Percentiles rank a stretch among this genome's conserved stretches.
These are phyloP conservation scores for Arbutus unedo DNA, from an alignment of 148 eudicot species.

Conservation along the genomic window DNA sequence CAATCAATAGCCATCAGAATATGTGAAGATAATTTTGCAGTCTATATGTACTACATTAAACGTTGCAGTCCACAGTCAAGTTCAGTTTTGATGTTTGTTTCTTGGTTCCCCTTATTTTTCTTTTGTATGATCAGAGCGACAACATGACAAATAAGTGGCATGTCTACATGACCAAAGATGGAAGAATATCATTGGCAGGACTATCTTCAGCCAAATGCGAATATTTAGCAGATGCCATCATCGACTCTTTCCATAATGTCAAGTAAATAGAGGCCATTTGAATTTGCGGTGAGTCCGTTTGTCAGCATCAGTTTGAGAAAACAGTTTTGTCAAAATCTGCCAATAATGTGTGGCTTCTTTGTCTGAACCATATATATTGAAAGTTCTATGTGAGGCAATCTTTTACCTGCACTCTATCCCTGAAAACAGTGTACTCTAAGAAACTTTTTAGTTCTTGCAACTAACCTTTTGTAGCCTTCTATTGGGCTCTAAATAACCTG, in stretches of 20 bases:
- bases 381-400: background rate
- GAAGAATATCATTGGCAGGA: slow-evolving; percentile 93
- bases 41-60: background rate
- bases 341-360: background rate
- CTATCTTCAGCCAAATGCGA: slow-evolving; percentile 87
- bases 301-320: background rate
- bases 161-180: slow-evolving; percentile 95
- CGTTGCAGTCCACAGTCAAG: background rate
- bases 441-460: background rate
- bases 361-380: background rate
- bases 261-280: slow-evolving; percentile 29
- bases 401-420: background rate
- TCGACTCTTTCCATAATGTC: slow-evolving; percentile 85
- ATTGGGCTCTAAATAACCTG: background rate
- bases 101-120: background rate
- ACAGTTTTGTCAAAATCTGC: slow-evolving; percentile 11
- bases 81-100: background rate
- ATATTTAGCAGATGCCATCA: slow-evolving; percentile 94
- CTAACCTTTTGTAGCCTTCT: background rate
- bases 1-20: no score
- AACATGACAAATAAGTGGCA: slow-evolving; percentile 97
- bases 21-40: background rate
- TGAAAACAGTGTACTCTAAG: background rate
- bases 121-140: slow-evolving; percentile 57
- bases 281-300: slow-evolving; percentile 16